phyloP scores from a whole-genome alignment of 768 basidiomycete species.

The Dentipellis sp. region DNA sequence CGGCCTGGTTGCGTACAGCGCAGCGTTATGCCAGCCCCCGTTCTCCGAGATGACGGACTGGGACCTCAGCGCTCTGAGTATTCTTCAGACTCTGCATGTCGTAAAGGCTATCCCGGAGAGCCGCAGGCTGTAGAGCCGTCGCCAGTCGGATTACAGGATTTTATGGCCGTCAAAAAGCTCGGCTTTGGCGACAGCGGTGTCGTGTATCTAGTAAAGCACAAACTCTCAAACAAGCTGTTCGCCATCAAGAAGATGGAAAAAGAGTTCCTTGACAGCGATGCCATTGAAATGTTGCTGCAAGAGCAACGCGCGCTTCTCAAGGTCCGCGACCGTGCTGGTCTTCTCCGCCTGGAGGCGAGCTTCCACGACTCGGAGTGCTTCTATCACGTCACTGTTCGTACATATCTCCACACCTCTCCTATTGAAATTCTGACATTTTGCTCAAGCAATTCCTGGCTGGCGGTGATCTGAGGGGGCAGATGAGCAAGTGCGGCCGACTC shows the following conservation, averaged over 20 bases:
- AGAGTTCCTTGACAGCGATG: neutral
- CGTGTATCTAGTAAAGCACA: neutral
- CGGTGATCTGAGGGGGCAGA: neutral
- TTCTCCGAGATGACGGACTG: no score
- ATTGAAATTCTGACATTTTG: neutral
- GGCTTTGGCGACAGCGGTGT: neutral
- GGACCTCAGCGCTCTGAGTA: no score
- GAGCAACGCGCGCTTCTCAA: neutral
- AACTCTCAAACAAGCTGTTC: neutral
- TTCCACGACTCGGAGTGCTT: neutral
- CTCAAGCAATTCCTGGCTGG: neutral
- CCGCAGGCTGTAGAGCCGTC: no score
- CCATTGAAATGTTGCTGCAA: neutral
- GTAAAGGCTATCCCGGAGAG: no score
- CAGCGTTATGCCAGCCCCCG: no score
- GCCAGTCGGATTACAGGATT: neutral
- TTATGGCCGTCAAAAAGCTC: neutral
- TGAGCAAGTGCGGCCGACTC: neutral
- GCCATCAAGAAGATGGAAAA: neutral
- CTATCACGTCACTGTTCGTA: neutral
- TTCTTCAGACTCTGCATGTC: no score
- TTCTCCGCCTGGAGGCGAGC: neutral
- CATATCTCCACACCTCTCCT: neutral
- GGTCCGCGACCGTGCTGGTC: neutral
- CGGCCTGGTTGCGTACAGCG: no score